These are phyloP conservation scores for Vitis rupestris DNA, from an alignment of 164 flowering plant species.

Conservation along the genomic window DNA sequence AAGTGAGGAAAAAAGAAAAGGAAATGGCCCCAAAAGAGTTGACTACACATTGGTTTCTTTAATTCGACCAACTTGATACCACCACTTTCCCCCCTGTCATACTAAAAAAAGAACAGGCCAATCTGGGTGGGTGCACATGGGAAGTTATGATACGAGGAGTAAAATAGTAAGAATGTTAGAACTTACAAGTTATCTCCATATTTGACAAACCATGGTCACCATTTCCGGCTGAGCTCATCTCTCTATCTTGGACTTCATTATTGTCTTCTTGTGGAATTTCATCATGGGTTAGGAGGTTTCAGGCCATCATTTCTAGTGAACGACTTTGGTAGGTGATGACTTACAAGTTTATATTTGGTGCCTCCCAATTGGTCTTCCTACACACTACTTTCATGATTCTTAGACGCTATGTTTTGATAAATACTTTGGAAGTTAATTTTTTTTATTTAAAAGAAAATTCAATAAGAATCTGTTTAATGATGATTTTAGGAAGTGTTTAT, in stretches of 20 bases:
- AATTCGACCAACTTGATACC: not conserved
- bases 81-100: not conserved
- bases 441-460: too few relatives aligned
- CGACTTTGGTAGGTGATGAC: too few relatives aligned
- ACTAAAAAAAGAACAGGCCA: too few relatives aligned
- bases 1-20: not conserved
- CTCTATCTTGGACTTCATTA: not conserved
- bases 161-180: too few relatives aligned
- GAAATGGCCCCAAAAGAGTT: not conserved
- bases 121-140: not conserved
- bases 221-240: not conserved
- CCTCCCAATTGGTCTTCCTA: too few relatives aligned
- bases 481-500: too few relatives aligned
- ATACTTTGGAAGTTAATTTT: too few relatives aligned
- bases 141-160: not conserved
- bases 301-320: not conserved
- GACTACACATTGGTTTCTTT: not conserved
- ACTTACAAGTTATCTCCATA: not conserved
- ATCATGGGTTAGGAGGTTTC: not conserved
- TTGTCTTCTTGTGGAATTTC: not conserved
- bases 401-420: too few relatives aligned
- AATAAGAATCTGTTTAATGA: fast-evolving
- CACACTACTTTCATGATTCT: too few relatives aligned
- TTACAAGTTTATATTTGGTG: too few relatives aligned
- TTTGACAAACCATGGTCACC: not conserved